Conservation (phyloP, 1,284 basidiomycete genomes). For the Cryptococcus sp. region DNA sequence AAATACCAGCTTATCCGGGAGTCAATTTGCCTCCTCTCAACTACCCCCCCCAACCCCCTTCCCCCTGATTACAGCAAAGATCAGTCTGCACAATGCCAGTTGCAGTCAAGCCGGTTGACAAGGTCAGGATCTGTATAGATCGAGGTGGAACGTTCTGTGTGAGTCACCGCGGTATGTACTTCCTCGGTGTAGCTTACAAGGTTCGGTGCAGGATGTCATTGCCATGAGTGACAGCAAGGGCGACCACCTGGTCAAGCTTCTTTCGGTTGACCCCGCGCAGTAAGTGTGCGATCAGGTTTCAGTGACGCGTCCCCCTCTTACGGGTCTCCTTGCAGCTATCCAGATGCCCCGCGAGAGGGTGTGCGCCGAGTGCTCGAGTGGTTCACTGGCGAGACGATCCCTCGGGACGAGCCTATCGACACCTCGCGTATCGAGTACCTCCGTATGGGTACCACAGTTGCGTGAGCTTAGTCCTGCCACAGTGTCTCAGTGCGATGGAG, state of each 20-base stretch:
- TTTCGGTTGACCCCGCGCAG: slow-evolving; percentile 80
- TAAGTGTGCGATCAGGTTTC: not conserved
- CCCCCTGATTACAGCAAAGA: too few species aligned
- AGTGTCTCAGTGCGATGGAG: too few species aligned
- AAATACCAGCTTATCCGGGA: too few species aligned
- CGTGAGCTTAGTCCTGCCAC: not conserved
- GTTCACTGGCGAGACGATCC: slow-evolving; percentile 67
- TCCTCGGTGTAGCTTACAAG: not conserved
- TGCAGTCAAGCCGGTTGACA: not conserved
- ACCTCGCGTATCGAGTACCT: slow-evolving; percentile 32
- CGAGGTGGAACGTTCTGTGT: slow-evolving; percentile 49
- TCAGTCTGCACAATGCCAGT: too few species aligned
- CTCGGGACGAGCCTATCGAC: slow-evolving; percentile 53
- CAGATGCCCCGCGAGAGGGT: slow-evolving; percentile 79
- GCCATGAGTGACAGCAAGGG: slow-evolving; percentile 12
- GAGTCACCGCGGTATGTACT: too few species aligned
- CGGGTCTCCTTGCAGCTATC: slow-evolving; percentile 61
- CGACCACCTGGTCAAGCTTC: slow-evolving; percentile 55
- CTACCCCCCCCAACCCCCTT: too few species aligned
- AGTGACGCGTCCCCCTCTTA: slow-evolving; percentile 10
- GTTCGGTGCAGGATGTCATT: slow-evolving; percentile 9
- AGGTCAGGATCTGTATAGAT: slow-evolving; percentile 40
- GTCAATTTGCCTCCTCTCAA: too few species aligned
- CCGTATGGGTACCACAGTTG: slow-evolving; percentile 56
- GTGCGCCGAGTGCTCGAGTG: slow-evolving; percentile 83